Conservation (phyloP, 495 filamentous ascomycete species). For the Daldinia vernicosa region DNA sequence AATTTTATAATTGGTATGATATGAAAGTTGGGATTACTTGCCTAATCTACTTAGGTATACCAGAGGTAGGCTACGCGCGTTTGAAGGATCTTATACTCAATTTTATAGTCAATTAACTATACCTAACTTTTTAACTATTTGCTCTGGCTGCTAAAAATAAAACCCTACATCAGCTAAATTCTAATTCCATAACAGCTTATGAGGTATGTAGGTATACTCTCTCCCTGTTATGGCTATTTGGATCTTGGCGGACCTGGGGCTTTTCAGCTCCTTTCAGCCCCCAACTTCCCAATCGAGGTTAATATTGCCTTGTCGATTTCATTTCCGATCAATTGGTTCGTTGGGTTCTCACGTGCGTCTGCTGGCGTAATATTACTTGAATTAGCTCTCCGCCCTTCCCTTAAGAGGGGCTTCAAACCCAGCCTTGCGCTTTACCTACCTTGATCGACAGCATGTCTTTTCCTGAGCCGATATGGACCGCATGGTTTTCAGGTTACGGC, state of each 20-base stretch:
- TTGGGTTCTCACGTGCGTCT: background rate
- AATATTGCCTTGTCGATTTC: background rate
- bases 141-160: too few relatives aligned
- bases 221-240: background rate
- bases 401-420: background rate
- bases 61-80: too few relatives aligned
- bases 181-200: too few relatives aligned
- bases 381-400: background rate
- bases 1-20: too few relatives aligned
- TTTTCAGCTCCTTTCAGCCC: slow-evolving; percentile 1
- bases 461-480: background rate
- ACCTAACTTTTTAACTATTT: too few relatives aligned
- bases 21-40: too few relatives aligned
- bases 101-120: too few relatives aligned
- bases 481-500: slow-evolving; percentile 1
- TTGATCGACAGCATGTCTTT: background rate
- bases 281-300: background rate
- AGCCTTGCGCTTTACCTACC: background rate
- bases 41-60: too few relatives aligned
- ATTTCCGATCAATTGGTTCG: background rate
- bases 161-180: too few relatives aligned
- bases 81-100: too few relatives aligned
- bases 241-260: background rate
- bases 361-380: background rate
- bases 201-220: too few relatives aligned